Conservation (phyloP, 495 filamentous ascomycete species). For the Hyaloscypha variabilis region DNA sequence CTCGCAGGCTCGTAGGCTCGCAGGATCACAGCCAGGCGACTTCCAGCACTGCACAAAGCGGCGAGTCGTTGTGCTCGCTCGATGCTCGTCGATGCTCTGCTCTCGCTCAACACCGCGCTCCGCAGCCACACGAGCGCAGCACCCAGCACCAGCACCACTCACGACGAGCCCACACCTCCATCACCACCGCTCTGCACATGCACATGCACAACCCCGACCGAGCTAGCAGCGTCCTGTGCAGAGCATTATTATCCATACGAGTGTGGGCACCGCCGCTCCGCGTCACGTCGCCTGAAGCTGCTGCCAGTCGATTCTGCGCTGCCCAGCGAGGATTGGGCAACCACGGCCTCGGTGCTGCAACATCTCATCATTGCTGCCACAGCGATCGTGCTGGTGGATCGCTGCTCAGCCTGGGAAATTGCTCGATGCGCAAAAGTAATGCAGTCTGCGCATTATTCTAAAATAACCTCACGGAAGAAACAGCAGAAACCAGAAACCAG, state of each 20-base stretch:
- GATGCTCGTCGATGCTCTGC: not conserved
- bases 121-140: not conserved
- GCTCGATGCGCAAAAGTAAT: not conserved
- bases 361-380: not conserved
- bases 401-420: not conserved
- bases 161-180: not conserved
- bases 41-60: not conserved
- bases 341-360: not conserved
- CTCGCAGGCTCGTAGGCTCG: not conserved
- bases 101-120: not conserved
- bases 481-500: not conserved
- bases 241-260: slow-evolving; percentile 22
- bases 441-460: not conserved
- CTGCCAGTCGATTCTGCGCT: not conserved
- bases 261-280: slow-evolving; percentile 1
- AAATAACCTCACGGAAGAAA: not conserved
- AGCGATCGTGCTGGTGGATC: not conserved
- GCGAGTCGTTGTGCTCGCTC: slow-evolving; percentile 6
- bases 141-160: not conserved
- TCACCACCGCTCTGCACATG: not conserved
- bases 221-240: slow-evolving; percentile 13
- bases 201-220: slow-evolving; percentile 34
- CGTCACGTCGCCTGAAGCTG: slow-evolving; percentile 7
- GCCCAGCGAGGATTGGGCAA: not conserved
- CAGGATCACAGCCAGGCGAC: not conserved